phyloP scores from a whole-genome alignment of 2,329 filamentous ascomycete species.

The Trichoderma simmonsii region DNA sequence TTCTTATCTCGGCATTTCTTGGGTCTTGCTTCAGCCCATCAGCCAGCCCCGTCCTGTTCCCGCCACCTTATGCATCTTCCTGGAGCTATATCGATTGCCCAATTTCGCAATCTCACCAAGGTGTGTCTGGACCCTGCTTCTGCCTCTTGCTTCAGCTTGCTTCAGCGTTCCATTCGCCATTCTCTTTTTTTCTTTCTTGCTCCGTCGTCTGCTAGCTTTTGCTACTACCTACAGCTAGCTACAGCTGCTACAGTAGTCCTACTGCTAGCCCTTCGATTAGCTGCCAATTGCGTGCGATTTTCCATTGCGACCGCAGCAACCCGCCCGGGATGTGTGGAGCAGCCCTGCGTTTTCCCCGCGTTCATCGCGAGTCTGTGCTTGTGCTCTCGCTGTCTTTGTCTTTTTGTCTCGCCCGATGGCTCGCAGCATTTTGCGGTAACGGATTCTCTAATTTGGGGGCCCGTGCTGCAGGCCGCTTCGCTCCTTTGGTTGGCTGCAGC shows the following conservation, averaged over 20 bases:
- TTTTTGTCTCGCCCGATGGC: neutral
- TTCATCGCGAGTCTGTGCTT: neutral
- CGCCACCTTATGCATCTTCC: constrained; percentile 2
- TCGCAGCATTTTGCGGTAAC: neutral
- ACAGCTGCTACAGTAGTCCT: neutral
- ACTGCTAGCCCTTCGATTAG: neutral
- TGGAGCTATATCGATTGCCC: constrained; percentile 6
- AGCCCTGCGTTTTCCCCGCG: constrained; percentile 2
- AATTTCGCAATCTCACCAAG: constrained; percentile 1
- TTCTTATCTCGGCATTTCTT: constrained; percentile 11
- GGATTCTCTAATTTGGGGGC: constrained; percentile 3
- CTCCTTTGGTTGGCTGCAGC: constrained; percentile 11
- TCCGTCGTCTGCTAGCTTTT: neutral
- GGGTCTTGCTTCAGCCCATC: constrained; percentile 2
- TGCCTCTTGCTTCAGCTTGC: neutral
- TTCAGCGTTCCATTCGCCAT: neutral
- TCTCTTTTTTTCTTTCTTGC: neutral
- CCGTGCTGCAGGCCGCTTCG: neutral
- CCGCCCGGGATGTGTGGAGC: constrained; percentile 3
- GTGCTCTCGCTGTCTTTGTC: neutral
- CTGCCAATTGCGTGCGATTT: neutral
- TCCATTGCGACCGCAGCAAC: neutral
- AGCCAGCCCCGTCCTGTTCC: neutral
- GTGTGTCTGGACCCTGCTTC: neutral
- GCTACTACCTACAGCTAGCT: neutral